Percentiles rank a stretch among this genome's conserved stretches.
phyloP scores from a whole-genome alignment of 306 rosid genomes.

The Prunus mume region DNA sequence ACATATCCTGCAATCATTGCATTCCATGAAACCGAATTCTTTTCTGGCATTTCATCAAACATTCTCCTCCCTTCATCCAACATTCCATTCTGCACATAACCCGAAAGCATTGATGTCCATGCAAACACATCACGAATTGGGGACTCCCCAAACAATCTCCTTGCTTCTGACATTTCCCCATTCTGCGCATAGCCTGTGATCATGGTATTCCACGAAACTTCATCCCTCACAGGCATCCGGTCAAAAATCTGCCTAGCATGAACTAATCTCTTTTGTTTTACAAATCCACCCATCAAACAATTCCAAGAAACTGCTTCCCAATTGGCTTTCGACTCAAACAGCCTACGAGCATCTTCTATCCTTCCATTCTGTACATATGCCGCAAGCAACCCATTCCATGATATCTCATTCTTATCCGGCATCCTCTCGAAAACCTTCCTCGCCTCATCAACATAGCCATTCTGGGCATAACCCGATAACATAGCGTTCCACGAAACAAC shows the following conservation, averaged over 20 bases:
- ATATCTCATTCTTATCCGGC: slow-evolving; percentile 59
- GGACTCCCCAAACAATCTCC: slow-evolving; percentile 53
- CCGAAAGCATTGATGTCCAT: slow-evolving; percentile 81
- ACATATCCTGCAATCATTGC: slow-evolving; percentile 80
- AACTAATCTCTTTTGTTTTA: slow-evolving; percentile 42
- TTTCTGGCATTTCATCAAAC: slow-evolving; percentile 62
- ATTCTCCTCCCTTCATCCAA: slow-evolving; percentile 53
- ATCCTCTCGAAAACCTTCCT: slow-evolving; percentile 53
- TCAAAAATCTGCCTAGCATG: slow-evolving; percentile 61
- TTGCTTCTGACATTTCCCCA: slow-evolving; percentile 60
- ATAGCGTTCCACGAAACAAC: slow-evolving; percentile 84
- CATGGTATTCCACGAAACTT: slow-evolving; percentile 75
- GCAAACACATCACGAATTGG: slow-evolving; percentile 67
- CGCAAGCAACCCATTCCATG: slow-evolving; percentile 77
- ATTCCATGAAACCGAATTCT: slow-evolving; percentile 67
- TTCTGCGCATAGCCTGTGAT: slow-evolving; percentile 76
- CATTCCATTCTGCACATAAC: slow-evolving; percentile 76
- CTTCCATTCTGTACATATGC: slow-evolving; percentile 76
- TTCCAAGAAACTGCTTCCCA: slow-evolving; percentile 87
- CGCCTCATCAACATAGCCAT: slow-evolving; percentile 67
- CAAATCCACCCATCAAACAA: slow-evolving; percentile 79
- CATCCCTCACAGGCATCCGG: slow-evolving; percentile 63
- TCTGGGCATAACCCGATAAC: slow-evolving; percentile 80
- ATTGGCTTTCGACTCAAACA: slow-evolving; percentile 55
- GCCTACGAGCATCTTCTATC: slow-evolving; percentile 46